Conservation (phyloP, 495 filamentous ascomycete species). For the Aspergillus incahuasiensis region DNA sequence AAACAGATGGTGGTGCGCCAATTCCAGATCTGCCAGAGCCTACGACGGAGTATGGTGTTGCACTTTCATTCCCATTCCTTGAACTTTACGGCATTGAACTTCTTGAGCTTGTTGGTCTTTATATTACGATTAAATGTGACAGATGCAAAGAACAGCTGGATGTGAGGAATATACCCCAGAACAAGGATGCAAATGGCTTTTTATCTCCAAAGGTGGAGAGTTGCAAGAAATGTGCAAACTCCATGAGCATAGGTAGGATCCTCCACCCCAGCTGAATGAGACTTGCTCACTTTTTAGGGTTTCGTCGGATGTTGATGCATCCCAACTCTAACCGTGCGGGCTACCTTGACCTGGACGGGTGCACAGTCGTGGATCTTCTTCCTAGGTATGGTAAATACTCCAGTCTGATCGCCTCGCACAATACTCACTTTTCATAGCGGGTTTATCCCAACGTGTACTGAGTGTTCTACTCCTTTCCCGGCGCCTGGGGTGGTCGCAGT, state of each 20-base stretch:
- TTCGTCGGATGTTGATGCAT: constrained; percentile 73
- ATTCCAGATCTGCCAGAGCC: constrained; percentile 27
- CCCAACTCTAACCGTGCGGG: constrained; percentile 70
- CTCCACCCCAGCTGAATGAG: background rate
- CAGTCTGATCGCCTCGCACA: background rate
- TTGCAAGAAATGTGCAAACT: constrained; percentile 75
- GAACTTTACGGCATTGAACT: constrained; percentile 81
- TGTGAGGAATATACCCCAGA: constrained; percentile 57
- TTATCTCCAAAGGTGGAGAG: constrained; percentile 36
- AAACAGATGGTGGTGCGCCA: constrained; percentile 42
- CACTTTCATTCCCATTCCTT: constrained; percentile 76
- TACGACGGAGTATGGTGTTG: constrained; percentile 56
- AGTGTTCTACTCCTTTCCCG: constrained; percentile 68
- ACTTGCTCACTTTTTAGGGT: constrained; percentile 42
- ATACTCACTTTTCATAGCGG: constrained; percentile 42
- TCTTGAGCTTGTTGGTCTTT: constrained; percentile 65
- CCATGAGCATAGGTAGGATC: constrained; percentile 52
- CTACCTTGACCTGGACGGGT: constrained; percentile 77
- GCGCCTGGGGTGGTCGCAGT: constrained; percentile 63
- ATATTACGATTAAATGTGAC: constrained; percentile 73
- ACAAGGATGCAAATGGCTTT: constrained; percentile 32
- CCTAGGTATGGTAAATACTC: constrained; percentile 50
- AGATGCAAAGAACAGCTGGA: constrained; percentile 78
- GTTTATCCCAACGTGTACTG: constrained; percentile 76
- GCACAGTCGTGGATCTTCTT: constrained; percentile 73